These are phyloP conservation scores for Metarhizium robertsii DNA, from an alignment of 2,329 filamentous ascomycete species.

Conservation along the genomic window DNA sequence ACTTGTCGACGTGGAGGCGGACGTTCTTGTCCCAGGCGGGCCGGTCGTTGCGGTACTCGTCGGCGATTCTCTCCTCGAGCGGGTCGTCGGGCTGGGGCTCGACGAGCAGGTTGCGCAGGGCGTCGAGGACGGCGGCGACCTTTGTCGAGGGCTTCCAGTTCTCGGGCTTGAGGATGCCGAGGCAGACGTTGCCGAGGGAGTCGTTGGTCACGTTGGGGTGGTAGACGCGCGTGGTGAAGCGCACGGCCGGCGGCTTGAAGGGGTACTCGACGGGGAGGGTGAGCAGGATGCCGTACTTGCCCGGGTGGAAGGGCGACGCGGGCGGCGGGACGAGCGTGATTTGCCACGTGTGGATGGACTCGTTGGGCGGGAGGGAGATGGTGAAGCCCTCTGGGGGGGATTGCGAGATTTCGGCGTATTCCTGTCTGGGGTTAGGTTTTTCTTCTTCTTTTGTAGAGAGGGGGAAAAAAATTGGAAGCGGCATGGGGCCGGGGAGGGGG, in stretches of 20 bases:
- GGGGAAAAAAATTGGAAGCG: not conserved
- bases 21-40: slow-evolving; percentile 66
- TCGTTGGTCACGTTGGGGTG: slow-evolving; percentile 93
- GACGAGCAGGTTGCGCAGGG: slow-evolving; percentile 62
- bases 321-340: slow-evolving; percentile 36
- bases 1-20: slow-evolving; percentile 62
- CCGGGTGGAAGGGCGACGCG: slow-evolving; percentile 46
- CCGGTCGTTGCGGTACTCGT: slow-evolving; percentile 65
- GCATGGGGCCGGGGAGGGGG: not conserved
- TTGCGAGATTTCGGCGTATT: slow-evolving; percentile 41
- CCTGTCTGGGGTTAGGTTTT: slow-evolving; percentile 25
- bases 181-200: slow-evolving; percentile 73
- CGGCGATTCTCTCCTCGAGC: slow-evolving; percentile 76
- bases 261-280: slow-evolving; percentile 73
- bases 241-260: slow-evolving; percentile 75
- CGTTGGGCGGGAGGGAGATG: slow-evolving; percentile 34
- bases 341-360: slow-evolving; percentile 44
- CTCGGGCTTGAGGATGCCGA: slow-evolving; percentile 72
- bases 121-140: slow-evolving; percentile 65
- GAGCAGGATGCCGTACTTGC: slow-evolving; percentile 65
- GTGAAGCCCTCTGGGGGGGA: slow-evolving; percentile 37
- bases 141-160: slow-evolving; percentile 87
- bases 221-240: slow-evolving; percentile 85
- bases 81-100: slow-evolving; percentile 86
- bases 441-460: not conserved